phyloP scores from a whole-genome alignment of 1,284 basidiomycete genomes.

The Boletus mariae region DNA sequence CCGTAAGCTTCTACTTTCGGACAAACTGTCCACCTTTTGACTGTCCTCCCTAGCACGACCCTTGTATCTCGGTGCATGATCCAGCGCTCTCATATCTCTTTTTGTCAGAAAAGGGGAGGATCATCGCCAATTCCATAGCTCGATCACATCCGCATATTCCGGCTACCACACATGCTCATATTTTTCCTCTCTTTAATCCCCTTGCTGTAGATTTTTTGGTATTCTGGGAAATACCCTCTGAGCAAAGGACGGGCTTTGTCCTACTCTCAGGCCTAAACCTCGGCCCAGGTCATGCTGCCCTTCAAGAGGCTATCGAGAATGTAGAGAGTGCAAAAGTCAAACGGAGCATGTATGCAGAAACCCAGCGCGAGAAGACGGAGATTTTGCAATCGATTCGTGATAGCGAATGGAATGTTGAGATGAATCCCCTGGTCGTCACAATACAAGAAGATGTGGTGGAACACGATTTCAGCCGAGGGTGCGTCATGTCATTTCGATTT shows the following conservation, averaged over 20 bases:
- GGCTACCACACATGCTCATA: slow-evolving; percentile 41
- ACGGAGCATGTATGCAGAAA: slow-evolving; percentile 88
- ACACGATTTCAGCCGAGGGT: slow-evolving; percentile 72
- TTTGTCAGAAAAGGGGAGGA: slow-evolving; percentile 46
- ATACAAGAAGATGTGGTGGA: slow-evolving; percentile 41
- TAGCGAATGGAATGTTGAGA: slow-evolving; percentile 77
- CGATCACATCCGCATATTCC: slow-evolving; percentile 64
- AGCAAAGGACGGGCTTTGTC: slow-evolving; percentile 58
- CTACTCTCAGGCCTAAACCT: slow-evolving; percentile 57
- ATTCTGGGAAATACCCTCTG: slow-evolving; percentile 66
- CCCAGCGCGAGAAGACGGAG: slow-evolving; percentile 64
- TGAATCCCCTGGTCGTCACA: slow-evolving; percentile 62
- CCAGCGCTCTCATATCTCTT: slow-evolving; percentile 45
- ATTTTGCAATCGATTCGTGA: slow-evolving; percentile 63
- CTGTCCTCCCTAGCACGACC: slow-evolving; percentile 11
- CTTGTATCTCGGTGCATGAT: slow-evolving; percentile 27
- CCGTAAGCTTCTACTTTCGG: slow-evolving; percentile 36
- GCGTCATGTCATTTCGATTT: slow-evolving; percentile 5
- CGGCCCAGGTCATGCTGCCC: slow-evolving; percentile 63
- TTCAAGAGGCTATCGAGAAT: slow-evolving; percentile 54
- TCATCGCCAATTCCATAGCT: slow-evolving; percentile 36
- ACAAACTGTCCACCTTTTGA: slow-evolving; percentile 4
- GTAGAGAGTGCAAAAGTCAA: slow-evolving; percentile 63
- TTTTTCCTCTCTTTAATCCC: slow-evolving; percentile 82
- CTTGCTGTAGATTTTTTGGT: slow-evolving; percentile 67